Percentiles rank a stretch among this genome's conserved stretches.
Conservation (phyloP, 352 stramenopile species). For the Pythium pyrilobum region DNA sequence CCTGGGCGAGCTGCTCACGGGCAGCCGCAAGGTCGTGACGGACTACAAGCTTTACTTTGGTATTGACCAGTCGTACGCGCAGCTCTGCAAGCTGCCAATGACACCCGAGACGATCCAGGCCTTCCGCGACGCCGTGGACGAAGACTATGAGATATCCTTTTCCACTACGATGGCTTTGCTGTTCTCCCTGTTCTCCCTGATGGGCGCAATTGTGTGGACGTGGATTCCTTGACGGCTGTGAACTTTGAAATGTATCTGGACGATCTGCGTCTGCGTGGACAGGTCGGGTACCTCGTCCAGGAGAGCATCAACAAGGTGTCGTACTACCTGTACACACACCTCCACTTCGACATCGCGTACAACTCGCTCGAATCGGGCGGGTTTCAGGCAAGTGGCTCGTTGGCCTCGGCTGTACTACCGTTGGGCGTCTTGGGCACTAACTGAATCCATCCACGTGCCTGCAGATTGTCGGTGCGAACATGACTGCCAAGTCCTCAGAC, state of each 20-base stretch:
- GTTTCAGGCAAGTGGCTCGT: constrained; percentile 37
- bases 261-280: constrained; percentile 95
- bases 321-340: constrained; percentile 94
- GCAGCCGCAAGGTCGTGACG: constrained; percentile 91
- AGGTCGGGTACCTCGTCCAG: constrained; percentile 89
- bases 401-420: background rate
- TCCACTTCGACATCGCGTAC: constrained; percentile 94
- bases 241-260: constrained; percentile 98
- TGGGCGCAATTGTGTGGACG: background rate
- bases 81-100: constrained; percentile 89
- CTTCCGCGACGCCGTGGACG: constrained; percentile 95
- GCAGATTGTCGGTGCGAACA: constrained; percentile 68
- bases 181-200: background rate
- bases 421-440: too few species aligned
- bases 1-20: constrained; percentile 94
- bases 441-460: too few species aligned
- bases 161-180: background rate
- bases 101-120: constrained; percentile 70
- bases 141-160: constrained; percentile 92
- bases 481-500: constrained; percentile 55
- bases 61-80: constrained; percentile 76
- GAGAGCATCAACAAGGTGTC: constrained; percentile 58
- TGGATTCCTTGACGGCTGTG: constrained; percentile 18
- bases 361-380: constrained; percentile 84
- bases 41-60: constrained; percentile 82